phyloP scores from a whole-genome alignment of 225 moss, liverwort and hornwort species.

The Bryum argenteum region DNA sequence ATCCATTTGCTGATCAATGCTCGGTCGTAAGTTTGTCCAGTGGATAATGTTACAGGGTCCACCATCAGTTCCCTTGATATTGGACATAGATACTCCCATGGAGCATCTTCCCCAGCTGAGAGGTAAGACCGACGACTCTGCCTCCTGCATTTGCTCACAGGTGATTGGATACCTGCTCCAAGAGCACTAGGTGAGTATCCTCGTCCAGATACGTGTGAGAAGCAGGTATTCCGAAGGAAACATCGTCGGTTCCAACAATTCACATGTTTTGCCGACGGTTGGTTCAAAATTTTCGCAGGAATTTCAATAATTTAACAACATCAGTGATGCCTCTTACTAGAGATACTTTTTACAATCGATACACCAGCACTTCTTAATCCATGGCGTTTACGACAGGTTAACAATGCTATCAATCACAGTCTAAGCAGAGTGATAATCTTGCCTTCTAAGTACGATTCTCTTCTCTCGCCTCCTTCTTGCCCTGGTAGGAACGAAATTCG shows the following conservation, averaged over 20 bases:
- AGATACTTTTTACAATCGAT: background rate
- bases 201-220: background rate
- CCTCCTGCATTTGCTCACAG: slow-evolving; percentile 45
- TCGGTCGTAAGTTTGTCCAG: slow-evolving; percentile 64
- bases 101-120: slow-evolving; percentile 49
- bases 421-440: slow-evolving; percentile 13
- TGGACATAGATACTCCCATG: slow-evolving; percentile 65
- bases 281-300: background rate
- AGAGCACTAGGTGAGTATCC: slow-evolving; percentile 14
- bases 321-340: background rate
- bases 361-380: slow-evolving; percentile 1
- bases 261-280: background rate
- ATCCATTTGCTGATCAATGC: slow-evolving; percentile 56
- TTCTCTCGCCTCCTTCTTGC: slow-evolving; percentile 50
- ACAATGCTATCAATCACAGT: background rate
- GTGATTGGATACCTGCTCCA: slow-evolving; percentile 45
- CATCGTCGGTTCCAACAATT: background rate
- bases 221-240: background rate
- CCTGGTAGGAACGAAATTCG: slow-evolving; percentile 51
- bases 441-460: slow-evolving; percentile 47
- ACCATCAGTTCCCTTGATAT: slow-evolving; percentile 59
- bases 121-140: slow-evolving; percentile 44
- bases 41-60: slow-evolving; percentile 55
- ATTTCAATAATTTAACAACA: background rate
- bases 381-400: background rate